Conservation (phyloP, 78 protist species). For the Pigoraptor vietnamica region DNA sequence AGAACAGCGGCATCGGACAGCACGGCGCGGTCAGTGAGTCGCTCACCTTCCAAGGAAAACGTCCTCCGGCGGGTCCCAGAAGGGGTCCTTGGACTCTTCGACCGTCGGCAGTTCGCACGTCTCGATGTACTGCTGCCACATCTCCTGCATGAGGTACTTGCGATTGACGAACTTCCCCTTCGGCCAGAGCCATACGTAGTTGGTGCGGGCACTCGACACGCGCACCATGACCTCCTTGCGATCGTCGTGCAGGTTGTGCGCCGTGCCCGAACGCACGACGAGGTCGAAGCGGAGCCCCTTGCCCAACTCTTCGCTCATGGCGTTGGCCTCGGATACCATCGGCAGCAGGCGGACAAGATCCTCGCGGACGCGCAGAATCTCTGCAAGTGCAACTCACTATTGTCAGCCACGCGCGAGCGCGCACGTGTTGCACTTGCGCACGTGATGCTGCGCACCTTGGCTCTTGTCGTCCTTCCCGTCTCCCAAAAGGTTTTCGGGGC, state of each 20-base stretch:
- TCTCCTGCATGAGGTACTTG: neutral
- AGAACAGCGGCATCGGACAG: neutral
- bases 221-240: conserved; percentile 10
- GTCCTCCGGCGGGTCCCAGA: conserved; percentile 18
- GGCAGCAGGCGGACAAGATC: neutral
- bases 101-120: neutral
- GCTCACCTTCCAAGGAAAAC: neutral
- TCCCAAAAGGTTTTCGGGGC: neutral
- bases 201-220: neutral
- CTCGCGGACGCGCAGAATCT: neutral
- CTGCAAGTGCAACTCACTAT: neutral
- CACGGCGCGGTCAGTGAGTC: neutral
- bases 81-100: conserved; percentile 13
- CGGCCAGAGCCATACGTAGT: neutral
- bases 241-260: neutral
- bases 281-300: neutral
- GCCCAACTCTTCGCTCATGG: conserved; percentile 2
- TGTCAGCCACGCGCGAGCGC: too few relatives aligned
- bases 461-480: neutral
- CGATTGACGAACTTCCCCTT: neutral
- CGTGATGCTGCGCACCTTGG: neutral
- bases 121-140: neutral
- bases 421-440: too few relatives aligned
- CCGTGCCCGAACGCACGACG: neutral
- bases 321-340: neutral